These are phyloP conservation scores for Haplosporangium gracile DNA, from an alignment of 192 early-diverging fungal species.

Conservation along the genomic window DNA sequence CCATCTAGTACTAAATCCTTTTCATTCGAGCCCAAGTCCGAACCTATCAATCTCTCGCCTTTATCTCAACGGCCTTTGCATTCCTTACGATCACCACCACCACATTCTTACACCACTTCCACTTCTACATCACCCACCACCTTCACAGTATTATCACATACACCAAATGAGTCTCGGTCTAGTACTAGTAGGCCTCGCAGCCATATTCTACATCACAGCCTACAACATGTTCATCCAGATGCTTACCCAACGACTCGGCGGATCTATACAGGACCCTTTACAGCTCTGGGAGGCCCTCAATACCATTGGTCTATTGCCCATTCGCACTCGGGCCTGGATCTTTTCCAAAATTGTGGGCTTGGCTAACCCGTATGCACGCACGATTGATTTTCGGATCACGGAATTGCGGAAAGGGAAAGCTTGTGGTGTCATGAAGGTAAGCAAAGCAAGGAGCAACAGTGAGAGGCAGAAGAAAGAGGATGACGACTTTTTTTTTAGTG, in stretches of 20 bases:
- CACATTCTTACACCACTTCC: not conserved
- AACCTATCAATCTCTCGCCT: not conserved
- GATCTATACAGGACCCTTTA: constrained; percentile 48
- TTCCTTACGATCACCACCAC: not conserved
- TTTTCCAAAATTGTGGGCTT: constrained; percentile 59
- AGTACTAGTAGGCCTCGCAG: constrained; percentile 12
- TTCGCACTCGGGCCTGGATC: constrained; percentile 58
- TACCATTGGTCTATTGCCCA: constrained; percentile 49
- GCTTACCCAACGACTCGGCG: constrained; percentile 32
- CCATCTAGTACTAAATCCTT: not conserved
- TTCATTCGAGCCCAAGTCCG: not conserved
- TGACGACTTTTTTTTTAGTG: not conserved
- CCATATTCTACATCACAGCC: constrained; percentile 6
- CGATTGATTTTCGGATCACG: constrained; percentile 66
- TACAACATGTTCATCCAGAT: constrained; percentile 19
- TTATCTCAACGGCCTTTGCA: not conserved
- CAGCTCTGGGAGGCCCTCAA: constrained; percentile 62
- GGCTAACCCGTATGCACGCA: constrained; percentile 61
- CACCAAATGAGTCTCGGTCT: constrained; percentile 19
- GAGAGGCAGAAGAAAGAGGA: not conserved
- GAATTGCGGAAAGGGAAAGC: constrained; percentile 65
- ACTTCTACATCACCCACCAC: not conserved
- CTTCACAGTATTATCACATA: not conserved
- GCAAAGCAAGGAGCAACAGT: not conserved
- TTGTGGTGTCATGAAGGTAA: constrained; percentile 66